phyloP scores from a whole-genome alignment of 2,329 filamentous ascomycete genomes.

The Trematosphaeria pertusa region DNA sequence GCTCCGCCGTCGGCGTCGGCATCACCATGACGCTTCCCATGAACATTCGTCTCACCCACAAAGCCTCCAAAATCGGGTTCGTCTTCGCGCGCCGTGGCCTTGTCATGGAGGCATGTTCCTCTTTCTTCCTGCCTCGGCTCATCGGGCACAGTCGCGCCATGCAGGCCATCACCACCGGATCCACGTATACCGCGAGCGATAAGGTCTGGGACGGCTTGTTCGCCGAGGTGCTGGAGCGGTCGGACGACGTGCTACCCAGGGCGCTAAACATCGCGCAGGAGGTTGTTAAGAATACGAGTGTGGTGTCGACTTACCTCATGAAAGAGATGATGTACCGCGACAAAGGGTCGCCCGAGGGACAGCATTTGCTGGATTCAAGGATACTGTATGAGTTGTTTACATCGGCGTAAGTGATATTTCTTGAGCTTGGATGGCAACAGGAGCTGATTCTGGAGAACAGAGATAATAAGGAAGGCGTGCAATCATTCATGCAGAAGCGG shows the following conservation, averaged over 20 bases:
- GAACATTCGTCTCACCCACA: slow-evolving; percentile 61
- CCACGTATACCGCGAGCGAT: slow-evolving; percentile 61
- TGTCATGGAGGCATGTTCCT: slow-evolving; percentile 74
- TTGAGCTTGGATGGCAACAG: not conserved
- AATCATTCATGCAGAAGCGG: slow-evolving; percentile 74
- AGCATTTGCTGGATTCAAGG: slow-evolving; percentile 72
- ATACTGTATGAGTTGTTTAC: slow-evolving; percentile 68
- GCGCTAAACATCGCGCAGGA: slow-evolving; percentile 72
- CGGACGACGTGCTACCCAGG: slow-evolving; percentile 67
- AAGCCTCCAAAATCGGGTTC: slow-evolving; percentile 72
- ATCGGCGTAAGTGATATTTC: slow-evolving; percentile 47
- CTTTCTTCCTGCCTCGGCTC: slow-evolving; percentile 74
- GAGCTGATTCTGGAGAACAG: slow-evolving; percentile 41
- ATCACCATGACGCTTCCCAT: slow-evolving; percentile 67
- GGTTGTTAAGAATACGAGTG: slow-evolving; percentile 70
- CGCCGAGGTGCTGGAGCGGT: slow-evolving; percentile 65
- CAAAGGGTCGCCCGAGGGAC: slow-evolving; percentile 67
- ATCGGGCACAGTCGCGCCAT: slow-evolving; percentile 70
- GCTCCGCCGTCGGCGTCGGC: slow-evolving; percentile 64
- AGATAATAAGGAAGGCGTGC: slow-evolving; percentile 72
- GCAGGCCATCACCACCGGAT: slow-evolving; percentile 71
- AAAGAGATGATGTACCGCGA: slow-evolving; percentile 73
- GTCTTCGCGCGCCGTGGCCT: slow-evolving; percentile 75
- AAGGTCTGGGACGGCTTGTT: slow-evolving; percentile 67
- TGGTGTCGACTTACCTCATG: slow-evolving; percentile 70